These are phyloP conservation scores for Boletus patriciae DNA, from an alignment of 768 basidiomycete species.

Conservation along the genomic window DNA sequence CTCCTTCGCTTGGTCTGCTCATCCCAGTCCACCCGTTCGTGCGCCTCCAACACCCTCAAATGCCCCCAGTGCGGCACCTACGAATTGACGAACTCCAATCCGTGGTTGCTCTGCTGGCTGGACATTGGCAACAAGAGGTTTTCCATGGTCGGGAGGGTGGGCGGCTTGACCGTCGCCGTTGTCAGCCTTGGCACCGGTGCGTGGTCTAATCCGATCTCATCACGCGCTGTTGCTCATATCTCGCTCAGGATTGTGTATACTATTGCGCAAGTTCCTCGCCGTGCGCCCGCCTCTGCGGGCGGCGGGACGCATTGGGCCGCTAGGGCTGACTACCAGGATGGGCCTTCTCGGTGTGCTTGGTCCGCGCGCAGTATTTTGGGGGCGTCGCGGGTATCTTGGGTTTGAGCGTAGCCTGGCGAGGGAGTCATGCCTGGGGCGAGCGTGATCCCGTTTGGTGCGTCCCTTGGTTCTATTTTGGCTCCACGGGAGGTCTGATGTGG, in stretches of 20 bases:
- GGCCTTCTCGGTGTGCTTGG: background rate
- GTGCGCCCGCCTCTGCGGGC: constrained; percentile 21
- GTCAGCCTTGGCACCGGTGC: constrained; percentile 57
- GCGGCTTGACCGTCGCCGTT: constrained; percentile 49
- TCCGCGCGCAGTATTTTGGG: constrained; percentile 21
- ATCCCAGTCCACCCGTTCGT: constrained; percentile 57
- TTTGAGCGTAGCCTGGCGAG: constrained; percentile 45
- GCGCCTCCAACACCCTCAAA: constrained; percentile 62
- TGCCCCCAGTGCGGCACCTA: constrained; percentile 81
- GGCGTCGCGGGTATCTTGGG: constrained; percentile 15
- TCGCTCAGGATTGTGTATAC: constrained; percentile 42
- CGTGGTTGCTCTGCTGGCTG: constrained; percentile 49
- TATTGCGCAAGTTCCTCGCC: constrained; percentile 28
- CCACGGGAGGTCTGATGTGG: background rate
- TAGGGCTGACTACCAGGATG: constrained; percentile 15
- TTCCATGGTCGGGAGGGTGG: constrained; percentile 50
- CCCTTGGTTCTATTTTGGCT: background rate
- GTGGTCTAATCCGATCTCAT: background rate
- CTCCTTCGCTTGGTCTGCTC: constrained; percentile 78
- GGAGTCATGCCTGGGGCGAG: constrained; percentile 59
- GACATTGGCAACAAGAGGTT: constrained; percentile 50
- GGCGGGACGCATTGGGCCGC: constrained; percentile 16
- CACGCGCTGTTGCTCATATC: background rate
- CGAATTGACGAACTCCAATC: constrained; percentile 65
- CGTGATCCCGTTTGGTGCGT: constrained; percentile 73